Base-by-base conservation (phyloP, 108 stramenopile species). In the Nitzschia sp. region DNA sequence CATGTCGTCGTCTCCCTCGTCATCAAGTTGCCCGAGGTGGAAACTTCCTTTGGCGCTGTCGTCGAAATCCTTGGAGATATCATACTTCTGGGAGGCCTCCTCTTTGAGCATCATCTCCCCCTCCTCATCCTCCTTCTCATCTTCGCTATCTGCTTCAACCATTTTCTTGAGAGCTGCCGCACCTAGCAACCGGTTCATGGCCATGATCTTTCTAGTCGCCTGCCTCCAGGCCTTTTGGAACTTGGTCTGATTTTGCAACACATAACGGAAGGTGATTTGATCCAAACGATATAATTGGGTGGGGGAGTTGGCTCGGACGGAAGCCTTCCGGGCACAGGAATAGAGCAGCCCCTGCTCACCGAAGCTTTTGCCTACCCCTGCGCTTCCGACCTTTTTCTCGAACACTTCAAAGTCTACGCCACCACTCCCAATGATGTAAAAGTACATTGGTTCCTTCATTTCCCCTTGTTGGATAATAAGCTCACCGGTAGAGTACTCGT, bases 291-390 rank as follows among this genome's bases (percentile, higher is more conserved):
- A 86, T 24, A 85, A 42, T 32, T 28, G 9, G 27, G 57, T 35
- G 2, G 49, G 28, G 24, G 25, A 54, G n/a, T 42, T 54, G 8
- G 65, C 88, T 51, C 86, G 67, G 53, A 89, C 87, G 29, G 87
- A 86, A 28, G 95, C 93, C 19, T 91, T 91, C 38, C 94, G 79
- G 0, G 94, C 90, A 29, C 82, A 77, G 66, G 89, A 86, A 80
- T 96, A 96, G 70, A 96, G 78, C 30, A 96, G 78, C 6, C 94
- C 94, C 18, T 94, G 72, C 71, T 95, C 95, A 51, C 95, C 95
- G 65, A 96, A 93, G 26, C 84, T 63, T 30, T 72, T 72, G 6
- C 85, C 89, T 26, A 59, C 59, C 1, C 36, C 54, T n/a, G 74
- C 76, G 2, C 49, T 31, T 24, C 86, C 89, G 4, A 91, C 85